Conservation (phyloP, 192 early-diverging fungal genomes). For the Backusella mclennaniae region DNA sequence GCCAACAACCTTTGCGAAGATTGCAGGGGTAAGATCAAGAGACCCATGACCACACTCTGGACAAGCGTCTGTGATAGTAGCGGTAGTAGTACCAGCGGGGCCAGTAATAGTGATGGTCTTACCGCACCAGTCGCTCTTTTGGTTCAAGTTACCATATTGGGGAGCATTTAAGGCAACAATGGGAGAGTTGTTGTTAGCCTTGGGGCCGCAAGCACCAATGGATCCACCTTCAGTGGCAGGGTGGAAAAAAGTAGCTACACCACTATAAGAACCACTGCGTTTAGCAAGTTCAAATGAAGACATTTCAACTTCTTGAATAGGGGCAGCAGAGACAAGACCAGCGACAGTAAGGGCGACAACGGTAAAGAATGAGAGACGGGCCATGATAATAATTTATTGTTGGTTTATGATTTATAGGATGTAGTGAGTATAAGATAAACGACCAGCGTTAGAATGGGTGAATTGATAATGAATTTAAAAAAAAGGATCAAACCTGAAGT, state of each 20-base stretch:
- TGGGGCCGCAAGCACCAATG: constrained; percentile 13
- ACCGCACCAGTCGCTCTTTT: constrained; percentile 29
- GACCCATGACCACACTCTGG: constrained; percentile 47
- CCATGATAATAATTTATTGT: background rate
- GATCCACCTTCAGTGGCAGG: constrained; percentile 31
- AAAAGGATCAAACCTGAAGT: background rate
- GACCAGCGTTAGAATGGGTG: background rate
- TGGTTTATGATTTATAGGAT: background rate
- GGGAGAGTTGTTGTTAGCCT: background rate
- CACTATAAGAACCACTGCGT: background rate
- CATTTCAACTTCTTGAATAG: background rate
- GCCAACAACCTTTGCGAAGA: constrained; percentile 35
- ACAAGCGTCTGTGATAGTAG: constrained; percentile 52
- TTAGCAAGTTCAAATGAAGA: background rate
- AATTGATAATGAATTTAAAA: background rate
- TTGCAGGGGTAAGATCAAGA: constrained; percentile 50
- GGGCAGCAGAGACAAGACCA: background rate
- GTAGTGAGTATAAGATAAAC: background rate
- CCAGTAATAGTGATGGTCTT: constrained; percentile 24
- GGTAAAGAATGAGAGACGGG: background rate
- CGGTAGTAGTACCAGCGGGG: constrained; percentile 46
- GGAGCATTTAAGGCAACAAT: constrained; percentile 27
- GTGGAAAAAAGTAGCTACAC: constrained; percentile 29
- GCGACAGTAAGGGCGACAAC: background rate
- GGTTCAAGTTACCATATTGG: constrained; percentile 29